Evolutionary conservation across 1,284 basidiomycete species (phyloP), one percentile per base, ranked within the genome.

Genomic region (Apiotrichum akiyoshidainum): DNA sequence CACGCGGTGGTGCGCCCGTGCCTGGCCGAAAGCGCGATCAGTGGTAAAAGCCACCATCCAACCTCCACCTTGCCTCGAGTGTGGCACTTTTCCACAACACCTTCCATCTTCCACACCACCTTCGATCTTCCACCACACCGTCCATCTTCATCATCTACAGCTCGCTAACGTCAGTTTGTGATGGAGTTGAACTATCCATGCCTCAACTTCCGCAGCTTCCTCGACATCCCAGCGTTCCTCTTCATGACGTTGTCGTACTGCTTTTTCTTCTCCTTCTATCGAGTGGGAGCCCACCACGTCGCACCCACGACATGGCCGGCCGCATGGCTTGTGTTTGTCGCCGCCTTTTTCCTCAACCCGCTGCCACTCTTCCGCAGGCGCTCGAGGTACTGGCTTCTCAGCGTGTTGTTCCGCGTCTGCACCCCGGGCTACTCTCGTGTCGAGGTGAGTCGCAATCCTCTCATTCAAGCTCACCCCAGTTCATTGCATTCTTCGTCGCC

Each of bases 181-280:
- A 94, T 97, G 92, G 91, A 90, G 72, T 76, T 94, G 54, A 85
- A 94, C 65, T 76, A 88, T 54, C 87, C 87, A 34, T 84, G 83
- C 40, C 80, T 95, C 53, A 90, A 96, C 72, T 83, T 86, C 67
- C 84, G 87, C 42, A 85, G 90, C 73, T 97, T 89, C 71, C 86
- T 92, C 59, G 88, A 92, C 88, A 83, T 91, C 19, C 93, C 94
- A 0, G 82, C 87, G 14, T 81, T 93, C 60, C 75, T 95, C 19
- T 81, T 94, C 47, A 79, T 86, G n/a, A 83, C 87, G 0, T 83
- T 97, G 1, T 85, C 83, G 57, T 88, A 87, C 68, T 86, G 87
- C 45, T 92, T 95, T 73, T 93, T 87, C 86, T 80, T 96, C 46
- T 89, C 90, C 2, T 92, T 94, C 72, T 75, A 84, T 48, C 82